A percentile compares a stretch with the other conserved stretches of the same genome.
Evolutionary conservation across 768 basidiomycete genomes (phyloP).

Genomic region (Pholiota conissans): DNA sequence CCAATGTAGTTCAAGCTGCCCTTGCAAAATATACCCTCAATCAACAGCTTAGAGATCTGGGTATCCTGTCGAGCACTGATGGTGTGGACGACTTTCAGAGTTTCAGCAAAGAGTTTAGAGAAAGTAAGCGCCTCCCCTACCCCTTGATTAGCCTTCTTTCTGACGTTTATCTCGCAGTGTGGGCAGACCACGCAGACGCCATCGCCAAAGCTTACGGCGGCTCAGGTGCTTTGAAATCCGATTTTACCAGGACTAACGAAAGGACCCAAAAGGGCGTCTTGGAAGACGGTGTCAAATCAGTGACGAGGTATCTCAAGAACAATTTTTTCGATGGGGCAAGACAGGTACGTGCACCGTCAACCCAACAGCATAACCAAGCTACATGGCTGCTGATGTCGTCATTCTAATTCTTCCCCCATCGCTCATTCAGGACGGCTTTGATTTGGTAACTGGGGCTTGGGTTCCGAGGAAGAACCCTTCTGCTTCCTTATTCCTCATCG

Average conservation of each 20-base stretch:
- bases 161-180: constrained; percentile 58
- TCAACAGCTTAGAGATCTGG: constrained; percentile 70
- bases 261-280: constrained; percentile 78
- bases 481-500: constrained; percentile 67
- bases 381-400: neutral
- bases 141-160: neutral
- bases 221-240: constrained; percentile 93
- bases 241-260: constrained; percentile 93
- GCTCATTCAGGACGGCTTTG: constrained; percentile 80
- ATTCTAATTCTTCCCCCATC: neutral
- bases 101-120: constrained; percentile 82
- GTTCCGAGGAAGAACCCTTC: constrained; percentile 75
- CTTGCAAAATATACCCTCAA: constrained; percentile 85
- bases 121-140: constrained; percentile 56
- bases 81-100: constrained; percentile 80
- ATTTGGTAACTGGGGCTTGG: constrained; percentile 92
- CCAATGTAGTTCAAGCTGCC: constrained; percentile 94
- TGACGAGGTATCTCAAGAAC: constrained; percentile 89
- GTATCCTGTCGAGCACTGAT: constrained; percentile 70
- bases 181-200: constrained; percentile 95
- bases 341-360: constrained; percentile 51
- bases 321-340: constrained; percentile 95
- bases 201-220: constrained; percentile 92
- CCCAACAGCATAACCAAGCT: neutral
- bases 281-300: constrained; percentile 85